Conservation (phyloP, 768 basidiomycete genomes). For the Rubroboletus pulcherrimus region DNA sequence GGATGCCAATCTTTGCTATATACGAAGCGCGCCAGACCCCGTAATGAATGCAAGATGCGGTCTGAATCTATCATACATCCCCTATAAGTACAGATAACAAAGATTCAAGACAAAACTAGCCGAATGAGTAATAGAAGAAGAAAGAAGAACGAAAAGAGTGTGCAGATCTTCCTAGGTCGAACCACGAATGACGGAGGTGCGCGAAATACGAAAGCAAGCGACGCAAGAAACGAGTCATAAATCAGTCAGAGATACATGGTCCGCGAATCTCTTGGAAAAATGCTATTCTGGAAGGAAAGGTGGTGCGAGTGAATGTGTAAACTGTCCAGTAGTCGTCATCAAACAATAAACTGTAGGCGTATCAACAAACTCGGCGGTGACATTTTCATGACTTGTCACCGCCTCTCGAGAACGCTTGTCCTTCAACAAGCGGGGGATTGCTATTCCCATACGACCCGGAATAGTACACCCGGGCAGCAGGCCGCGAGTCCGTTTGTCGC, state of each 20-base stretch:
- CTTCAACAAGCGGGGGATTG: constrained; percentile 9
- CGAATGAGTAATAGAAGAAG: background rate
- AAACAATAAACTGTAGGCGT: constrained; percentile 2
- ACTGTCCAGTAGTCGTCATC: constrained; percentile 14
- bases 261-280: constrained; percentile 16
- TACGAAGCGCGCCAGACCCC: background rate
- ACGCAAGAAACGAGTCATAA: constrained; percentile 28
- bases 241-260: constrained; percentile 30
- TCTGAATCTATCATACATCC: constrained; percentile 22
- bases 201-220: constrained; percentile 23
- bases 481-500: constrained; percentile 23
- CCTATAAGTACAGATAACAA: constrained; percentile 31
- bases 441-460: constrained; percentile 20
- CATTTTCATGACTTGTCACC: constrained; percentile 25
- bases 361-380: background rate
- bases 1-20: constrained; percentile 4
- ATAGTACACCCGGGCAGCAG: constrained; percentile 19
- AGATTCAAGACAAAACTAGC: constrained; percentile 11
- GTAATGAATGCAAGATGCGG: constrained; percentile 7
- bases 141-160: background rate
- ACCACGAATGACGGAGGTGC: constrained; percentile 9
- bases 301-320: constrained; percentile 5
- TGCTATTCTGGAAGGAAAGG: constrained; percentile 3
- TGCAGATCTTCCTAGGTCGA: constrained; percentile 3
- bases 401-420: constrained; percentile 12